A percentile compares a stretch with the other conserved stretches of the same genome.
phyloP scores from a whole-genome alignment of 2,329 filamentous ascomycete genomes.

The Claviceps lovelessii region DNA sequence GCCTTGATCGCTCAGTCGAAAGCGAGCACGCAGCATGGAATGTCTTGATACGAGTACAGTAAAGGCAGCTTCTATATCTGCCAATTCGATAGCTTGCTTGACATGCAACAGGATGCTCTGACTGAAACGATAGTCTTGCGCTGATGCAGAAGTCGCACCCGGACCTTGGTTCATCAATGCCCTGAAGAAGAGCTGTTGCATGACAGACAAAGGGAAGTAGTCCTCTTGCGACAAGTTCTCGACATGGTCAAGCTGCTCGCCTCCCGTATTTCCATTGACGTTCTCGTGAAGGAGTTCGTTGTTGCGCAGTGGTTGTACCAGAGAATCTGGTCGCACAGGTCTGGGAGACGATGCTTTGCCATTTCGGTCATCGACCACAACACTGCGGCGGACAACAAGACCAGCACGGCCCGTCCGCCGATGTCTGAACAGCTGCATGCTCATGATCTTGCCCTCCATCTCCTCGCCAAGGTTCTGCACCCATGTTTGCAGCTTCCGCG shows the following conservation, averaged over 20 bases:
- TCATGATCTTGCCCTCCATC: slow-evolving; percentile 30
- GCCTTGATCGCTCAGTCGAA: slow-evolving; percentile 21
- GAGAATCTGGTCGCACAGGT: slow-evolving; percentile 3
- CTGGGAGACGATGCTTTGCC: slow-evolving; percentile 9
- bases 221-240: slow-evolving; percentile 16
- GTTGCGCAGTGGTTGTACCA: slow-evolving; percentile 1
- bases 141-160: slow-evolving; percentile 14
- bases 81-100: slow-evolving; percentile 24
- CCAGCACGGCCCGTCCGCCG: slow-evolving; percentile 4
- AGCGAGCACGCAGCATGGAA: slow-evolving; percentile 36
- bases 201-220: slow-evolving; percentile 34
- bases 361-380: slow-evolving; percentile 9
- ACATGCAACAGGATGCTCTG: slow-evolving; percentile 34
- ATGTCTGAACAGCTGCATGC: slow-evolving; percentile 29
- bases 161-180: slow-evolving; percentile 27
- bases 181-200: slow-evolving; percentile 40
- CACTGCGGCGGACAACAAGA: neutral
- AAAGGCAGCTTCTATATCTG: slow-evolving; percentile 33
- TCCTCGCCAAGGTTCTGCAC: slow-evolving; percentile 37
- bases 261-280: neutral
- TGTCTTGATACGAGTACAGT: slow-evolving; percentile 35
- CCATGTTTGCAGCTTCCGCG: slow-evolving; percentile 36
- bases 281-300: neutral
- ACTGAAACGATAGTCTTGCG: slow-evolving; percentile 33
- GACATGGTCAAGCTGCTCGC: neutral